A percentile compares a stretch with the other conserved stretches of the same genome.
These are phyloP conservation scores for Lipomyces spencermartinsiae DNA, from an alignment of 805 yeast species.

Conservation along the genomic window DNA sequence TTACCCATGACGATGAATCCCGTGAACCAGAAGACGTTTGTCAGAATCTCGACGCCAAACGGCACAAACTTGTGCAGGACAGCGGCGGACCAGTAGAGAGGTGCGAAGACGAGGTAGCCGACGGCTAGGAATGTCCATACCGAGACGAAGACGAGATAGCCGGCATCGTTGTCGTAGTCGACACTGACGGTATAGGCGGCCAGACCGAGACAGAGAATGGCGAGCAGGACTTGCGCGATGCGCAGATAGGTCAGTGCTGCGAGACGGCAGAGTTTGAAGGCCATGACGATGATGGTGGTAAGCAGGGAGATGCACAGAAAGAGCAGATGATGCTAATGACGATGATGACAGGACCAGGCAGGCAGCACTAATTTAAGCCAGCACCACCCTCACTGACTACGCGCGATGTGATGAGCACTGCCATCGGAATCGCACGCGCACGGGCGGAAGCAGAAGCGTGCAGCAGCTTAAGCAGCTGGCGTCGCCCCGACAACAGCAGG, in stretches of 20 bases:
- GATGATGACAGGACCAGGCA: no score
- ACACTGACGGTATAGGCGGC: constrained; percentile 9
- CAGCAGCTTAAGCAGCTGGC: no score
- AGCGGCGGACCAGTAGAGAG: background rate
- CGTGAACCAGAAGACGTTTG: constrained; percentile 26
- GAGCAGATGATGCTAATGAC: no score
- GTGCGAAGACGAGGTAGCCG: constrained; percentile 11
- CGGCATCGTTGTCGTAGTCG: background rate
- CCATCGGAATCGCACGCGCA: no score
- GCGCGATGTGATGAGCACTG: no score
- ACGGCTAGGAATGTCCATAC: constrained; percentile 19
- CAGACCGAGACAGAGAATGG: constrained; percentile 26
- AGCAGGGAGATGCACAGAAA: no score
- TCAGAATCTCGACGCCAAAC: constrained; percentile 20
- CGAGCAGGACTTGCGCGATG: constrained; percentile 12
- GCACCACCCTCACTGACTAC: no score
- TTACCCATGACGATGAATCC: constrained; percentile 22
- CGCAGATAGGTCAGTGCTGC: background rate
- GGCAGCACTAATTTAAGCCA: no score
- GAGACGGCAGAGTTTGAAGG: background rate
- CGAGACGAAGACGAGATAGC: constrained; percentile 19
- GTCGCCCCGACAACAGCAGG: no score
- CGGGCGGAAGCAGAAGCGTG: no score
- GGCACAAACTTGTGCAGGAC: constrained; percentile 9
- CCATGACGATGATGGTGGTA: background rate